These are phyloP conservation scores for Bjerkandera adusta DNA, from an alignment of 1,284 basidiomycete genomes.

Conservation along the genomic window DNA sequence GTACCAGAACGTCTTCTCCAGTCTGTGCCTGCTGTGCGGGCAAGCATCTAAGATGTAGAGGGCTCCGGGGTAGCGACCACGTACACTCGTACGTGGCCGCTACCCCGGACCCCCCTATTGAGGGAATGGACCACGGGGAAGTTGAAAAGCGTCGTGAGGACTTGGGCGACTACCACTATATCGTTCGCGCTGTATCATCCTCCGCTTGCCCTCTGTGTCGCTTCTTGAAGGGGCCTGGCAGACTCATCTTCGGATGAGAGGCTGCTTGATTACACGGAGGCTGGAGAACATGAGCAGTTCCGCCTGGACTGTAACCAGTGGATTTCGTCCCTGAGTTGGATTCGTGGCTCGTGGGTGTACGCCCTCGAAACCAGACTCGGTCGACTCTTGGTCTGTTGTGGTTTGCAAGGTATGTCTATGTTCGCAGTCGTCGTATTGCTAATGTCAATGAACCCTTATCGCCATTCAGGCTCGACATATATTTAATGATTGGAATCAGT, in stretches of 20 bases:
- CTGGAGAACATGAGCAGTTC: neutral
- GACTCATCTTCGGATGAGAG: no score
- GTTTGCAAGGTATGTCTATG: neutral
- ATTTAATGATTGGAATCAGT: no score
- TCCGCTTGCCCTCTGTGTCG: neutral
- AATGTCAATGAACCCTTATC: no score
- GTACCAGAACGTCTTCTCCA: slow-evolving; percentile 6
- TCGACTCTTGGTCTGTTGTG: slow-evolving; percentile 4
- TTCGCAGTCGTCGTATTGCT: no score
- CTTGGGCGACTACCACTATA: neutral
- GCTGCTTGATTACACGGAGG: no score
- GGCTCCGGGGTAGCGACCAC: no score
- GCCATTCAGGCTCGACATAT: no score
- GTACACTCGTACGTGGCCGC: no score
- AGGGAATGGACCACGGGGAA: slow-evolving; percentile 6
- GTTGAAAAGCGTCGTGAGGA: slow-evolving; percentile 10
- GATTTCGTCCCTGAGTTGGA: slow-evolving; percentile 2
- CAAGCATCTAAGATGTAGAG: slow-evolving; percentile 9
- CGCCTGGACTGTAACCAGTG: neutral
- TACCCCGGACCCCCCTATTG: no score
- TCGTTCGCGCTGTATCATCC: neutral
- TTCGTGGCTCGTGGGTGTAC: slow-evolving; percentile 1
- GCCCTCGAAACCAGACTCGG: slow-evolving; percentile 5
- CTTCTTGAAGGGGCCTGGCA: no score
- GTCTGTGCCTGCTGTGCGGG: neutral